Base-by-base conservation (phyloP, 2,329 filamentous ascomycete species). In the Colletotrichum sp. region DNA sequence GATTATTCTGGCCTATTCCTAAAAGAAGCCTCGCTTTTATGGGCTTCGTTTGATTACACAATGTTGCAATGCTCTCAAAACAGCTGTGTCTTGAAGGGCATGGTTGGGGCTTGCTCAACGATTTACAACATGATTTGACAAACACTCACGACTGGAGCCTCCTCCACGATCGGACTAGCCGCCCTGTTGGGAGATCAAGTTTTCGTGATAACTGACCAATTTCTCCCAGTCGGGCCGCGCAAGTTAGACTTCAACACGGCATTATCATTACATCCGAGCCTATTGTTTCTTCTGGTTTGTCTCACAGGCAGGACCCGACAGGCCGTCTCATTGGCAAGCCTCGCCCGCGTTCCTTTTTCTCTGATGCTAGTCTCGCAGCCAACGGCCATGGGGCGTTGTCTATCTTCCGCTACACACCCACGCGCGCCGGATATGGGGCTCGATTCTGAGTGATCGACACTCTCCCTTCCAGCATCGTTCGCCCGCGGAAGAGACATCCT, bases 151-250 rank as follows among this genome's bases (percentile, higher is more conserved):
- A 18, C 44, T 18, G 69, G 70, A n/a, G 64, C 30, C 59, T 30
- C 49, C 57, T 68, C 73, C 71, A 28, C 64, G 70, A 59, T 69
- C 34, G 55, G 73, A 69, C 71, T 69, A 73, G 73, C n/a, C 39
- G 44, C 18, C 39, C n/a, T 39, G 59, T 49, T 49, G 32, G 28
- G 63, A 69, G 63, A 73, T 73, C 44, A 34, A 59, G 18, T 68
- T 44, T 39, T 28, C 39, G 32, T 76, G 70, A 64, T 52, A 76
- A 69, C n/a, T 73, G 73, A 73, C 44, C 34, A 69, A 49, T n/a
- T 30, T 3, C 36, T n/a, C 64, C 16, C 16, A 57, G 39, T 64
- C 44, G 63, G 70, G 24, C 73, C 44, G 64, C 63, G 24, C 57
- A 62, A 64, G 34, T 55, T 55, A 49, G 30, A 71, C 57, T 67